Base-by-base conservation (phyloP, 1,284 basidiomycete genomes). In the Leccinum fallax region DNA sequence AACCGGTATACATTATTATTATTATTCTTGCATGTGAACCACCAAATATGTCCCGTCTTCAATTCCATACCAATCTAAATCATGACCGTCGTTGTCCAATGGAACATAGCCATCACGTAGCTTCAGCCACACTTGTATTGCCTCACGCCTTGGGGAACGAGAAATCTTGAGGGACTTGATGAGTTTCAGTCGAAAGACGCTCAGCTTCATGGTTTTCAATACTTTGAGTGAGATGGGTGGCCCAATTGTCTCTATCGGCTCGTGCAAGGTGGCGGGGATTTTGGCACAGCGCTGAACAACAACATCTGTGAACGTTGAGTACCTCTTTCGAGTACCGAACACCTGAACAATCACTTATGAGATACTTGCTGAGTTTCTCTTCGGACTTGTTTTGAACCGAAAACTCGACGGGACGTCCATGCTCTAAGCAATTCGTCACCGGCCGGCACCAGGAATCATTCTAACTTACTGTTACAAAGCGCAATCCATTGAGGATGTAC, bases 1-100 rank as follows among this genome's bases (percentile, higher is more conserved):
- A 16, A n/a, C 38, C 26, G 57, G 21, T 60, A 56, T 9, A 54
- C 19, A 46, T 21, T 48, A 48, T 57, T 61, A 48, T 57, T 58
- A 19, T 61, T 40, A 61, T 64, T 65, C 46, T 63, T 52, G 64
- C 64, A 68, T 66, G 63, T 65, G 70, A 70, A 84, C 70, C 72
- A 76, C 63, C 10, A 90, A 73, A 62, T 79, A 76, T 62, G 84
- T 81, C 32, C 79, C 82, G n/a, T 84, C 80, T 63, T 90, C 87
- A 43, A 93, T 69, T 3, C 90, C 90, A 70, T 87, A 83, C 89
- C 90, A 92, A 58, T 80, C 83, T 55, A 92, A 71, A 62, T 86
- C 82, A 58, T 81, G 81, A 60, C 85, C 82, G 34, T 82, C 73
- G 34, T 82, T 78, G 16, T 69, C 65, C 28, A 93, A 72, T 55